phyloP scores from a whole-genome alignment of 306 rosid species.

The Albizia julibrissin region DNA sequence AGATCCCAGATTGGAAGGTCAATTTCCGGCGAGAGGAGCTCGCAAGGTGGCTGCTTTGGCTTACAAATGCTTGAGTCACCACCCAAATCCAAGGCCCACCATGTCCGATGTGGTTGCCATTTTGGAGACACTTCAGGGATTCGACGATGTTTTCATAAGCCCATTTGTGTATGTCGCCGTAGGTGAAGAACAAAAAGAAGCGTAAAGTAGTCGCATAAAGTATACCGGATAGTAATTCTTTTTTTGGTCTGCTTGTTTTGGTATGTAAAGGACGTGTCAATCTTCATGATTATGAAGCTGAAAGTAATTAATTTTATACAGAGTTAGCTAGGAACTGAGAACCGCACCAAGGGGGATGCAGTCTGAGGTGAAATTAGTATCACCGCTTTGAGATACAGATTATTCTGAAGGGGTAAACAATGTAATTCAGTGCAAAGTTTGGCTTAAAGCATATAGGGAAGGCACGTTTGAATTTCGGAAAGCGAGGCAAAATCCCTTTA shows the following conservation, averaged over 20 bases:
- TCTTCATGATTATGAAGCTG: conserved; percentile 18
- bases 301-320: conserved; percentile 10
- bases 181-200: conserved; percentile 29
- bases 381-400: not conserved
- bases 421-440: not conserved
- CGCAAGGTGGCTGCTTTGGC: conserved; percentile 62
- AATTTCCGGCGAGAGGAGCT: conserved; percentile 59
- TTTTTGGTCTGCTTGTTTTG: conserved; percentile 12
- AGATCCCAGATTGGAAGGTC: conserved; percentile 70
- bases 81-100: conserved; percentile 61
- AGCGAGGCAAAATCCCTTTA: no score
- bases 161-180: conserved; percentile 83
- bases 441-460: not conserved
- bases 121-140: conserved; percentile 62
- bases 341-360: conserved; percentile 15
- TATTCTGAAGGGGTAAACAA: conserved; percentile 13
- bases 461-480: no score
- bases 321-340: conserved; percentile 24
- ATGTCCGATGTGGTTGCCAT: conserved; percentile 62
- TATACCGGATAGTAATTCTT: not conserved
- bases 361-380: conserved; percentile 11
- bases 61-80: conserved; percentile 63
- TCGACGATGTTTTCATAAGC: conserved; percentile 49
- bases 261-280: not conserved
- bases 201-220: not conserved